Base-by-base conservation (phyloP, 2,329 filamentous ascomycete species). In the Rosellinia necatrix region DNA sequence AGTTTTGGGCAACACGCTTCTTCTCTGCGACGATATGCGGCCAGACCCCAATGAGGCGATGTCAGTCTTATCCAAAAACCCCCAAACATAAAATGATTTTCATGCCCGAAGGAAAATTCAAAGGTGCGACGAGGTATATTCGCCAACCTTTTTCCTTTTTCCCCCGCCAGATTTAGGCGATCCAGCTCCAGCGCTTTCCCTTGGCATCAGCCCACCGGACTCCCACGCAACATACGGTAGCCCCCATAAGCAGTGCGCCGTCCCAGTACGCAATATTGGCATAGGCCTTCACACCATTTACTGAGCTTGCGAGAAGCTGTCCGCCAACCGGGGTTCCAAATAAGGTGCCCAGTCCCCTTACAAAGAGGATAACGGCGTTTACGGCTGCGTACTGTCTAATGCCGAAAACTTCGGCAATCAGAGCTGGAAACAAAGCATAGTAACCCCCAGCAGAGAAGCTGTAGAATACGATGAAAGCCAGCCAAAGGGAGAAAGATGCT, bases 321-420 rank as follows among this genome's bases (percentile, higher is more conserved):
- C 76, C 76, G 8, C 76, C 76, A 25, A 79, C 70, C 0, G 76
- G 76, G 49, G 72, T 76, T 5, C 76, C 76, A 59, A 78, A 73
- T 65, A 78, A 72, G 1, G 72, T 75, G 0, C 75, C 76, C 6
- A 77, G 61, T 1, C 76, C 76, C 38, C 76, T 65, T 1, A 78
- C 67, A 43, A 79, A 76, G 32, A 77, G 73, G 13, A 78, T 74
- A 52, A 78, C 78, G 2, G 75, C 75, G 59, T 78, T 79, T 4
- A 79, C 76, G 17, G 74, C 74, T 1, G 76, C 76, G 58, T 78
- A 79, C 42, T 75, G 74, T 53, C 74, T 71, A 24, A 79, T 75
- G 2, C 76, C 76, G 64, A 79, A 79, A 4, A 79, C 74, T 56
- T 80, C 77, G n/a, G 75, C 74, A 12, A 79, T 73, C 8, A 76